Evolutionary conservation across 495 filamentous ascomycete species (phyloP).

Genomic region (Penicillium cosmopolitanum): DNA sequence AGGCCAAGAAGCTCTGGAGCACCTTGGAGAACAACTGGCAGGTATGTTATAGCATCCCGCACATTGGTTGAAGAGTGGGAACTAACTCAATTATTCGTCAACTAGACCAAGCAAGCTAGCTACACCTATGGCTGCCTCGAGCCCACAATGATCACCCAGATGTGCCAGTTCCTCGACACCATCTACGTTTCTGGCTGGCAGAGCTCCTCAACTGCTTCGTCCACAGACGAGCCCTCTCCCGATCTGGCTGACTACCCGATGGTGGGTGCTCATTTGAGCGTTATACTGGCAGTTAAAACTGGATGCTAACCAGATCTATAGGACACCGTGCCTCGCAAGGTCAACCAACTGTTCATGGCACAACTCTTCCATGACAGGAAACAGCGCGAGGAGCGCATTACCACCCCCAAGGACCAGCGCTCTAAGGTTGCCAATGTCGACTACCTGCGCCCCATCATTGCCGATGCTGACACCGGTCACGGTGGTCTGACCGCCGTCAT

Average conservation of each 20-base stretch:
- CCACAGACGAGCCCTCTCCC: conserved; percentile 92
- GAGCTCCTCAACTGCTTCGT: conserved; percentile 92
- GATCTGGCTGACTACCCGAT: conserved; percentile 99
- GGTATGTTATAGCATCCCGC: conserved; percentile 46
- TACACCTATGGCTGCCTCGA: conserved; percentile 97
- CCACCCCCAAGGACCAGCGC: conserved; percentile 73
- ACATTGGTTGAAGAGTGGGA: neutral
- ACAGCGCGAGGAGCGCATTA: conserved; percentile 91
- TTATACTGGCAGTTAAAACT: neutral
- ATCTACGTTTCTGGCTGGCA: conserved; percentile 99
- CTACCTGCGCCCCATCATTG: conserved; percentile 94
- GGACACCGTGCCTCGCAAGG: conserved; percentile 99
- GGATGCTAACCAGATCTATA: conserved; percentile 34
- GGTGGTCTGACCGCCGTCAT: conserved; percentile 96
- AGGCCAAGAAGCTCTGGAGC: conserved; percentile 92
- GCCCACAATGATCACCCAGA: conserved; percentile 97
- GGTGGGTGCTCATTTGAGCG: conserved; percentile 51
- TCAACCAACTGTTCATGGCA: conserved; percentile 93
- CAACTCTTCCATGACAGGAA: conserved; percentile 99
- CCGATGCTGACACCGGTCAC: conserved; percentile 97
- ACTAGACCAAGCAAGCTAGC: conserved; percentile 78
- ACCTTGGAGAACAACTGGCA: conserved; percentile 85
- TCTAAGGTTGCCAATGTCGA: conserved; percentile 79
- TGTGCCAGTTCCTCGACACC: conserved; percentile 98
- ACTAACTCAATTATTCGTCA: neutral